Evolutionary conservation across 495 filamentous ascomycete genomes (phyloP), one percentile per base, ranked within the genome.

Genomic region (Penicillium robsamsonii): DNA sequence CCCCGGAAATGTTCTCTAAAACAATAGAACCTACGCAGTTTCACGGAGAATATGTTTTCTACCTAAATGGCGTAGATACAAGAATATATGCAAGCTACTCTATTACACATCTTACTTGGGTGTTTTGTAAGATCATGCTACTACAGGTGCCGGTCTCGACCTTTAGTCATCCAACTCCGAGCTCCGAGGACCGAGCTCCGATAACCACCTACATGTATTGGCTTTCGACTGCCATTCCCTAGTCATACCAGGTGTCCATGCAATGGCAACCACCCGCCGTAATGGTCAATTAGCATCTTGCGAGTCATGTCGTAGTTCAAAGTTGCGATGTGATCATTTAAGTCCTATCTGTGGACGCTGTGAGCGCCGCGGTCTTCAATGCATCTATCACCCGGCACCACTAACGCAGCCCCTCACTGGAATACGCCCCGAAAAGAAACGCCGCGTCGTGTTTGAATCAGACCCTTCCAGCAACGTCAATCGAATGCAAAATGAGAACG

Each of bases 231-330:
- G 4, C 33, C n/a, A 38, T 38, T 4, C 12, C 5, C 15, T n/a
- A 2, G 10, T 9, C 44, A 29, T 24, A 53, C 38, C 24, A 15
- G 17, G 10, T 5, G 18, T 11, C 6, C 29, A 4, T 1, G 43
- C 5, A 18, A 69, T 70, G 65, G 38, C 56, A 22, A 56, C 58
- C 3, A 64, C 59, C 29, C 68, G 73, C 4, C 68, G 73, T 9
- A 78, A 77, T 59, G 73, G 75, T 2, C 71, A 74, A 37, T 53
- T 68, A 27, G 67, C 71, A 42, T 75, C 73, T 0, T 79, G 75
- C 50, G 72, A 79, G 65, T 70, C 75, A 18, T 79, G 75, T 46
- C 69, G 75, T 4, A 77, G 70, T 55, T 69, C 70, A 11, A 77
- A 79, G 52, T 53, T 78, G 18, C 66, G 71, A 41, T 78, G 74